A percentile compares a stretch with the other conserved stretches of the same genome.
These are phyloP conservation scores for Omphalotus guepiniiformis DNA, from an alignment of 768 basidiomycete species.

Conservation along the genomic window DNA sequence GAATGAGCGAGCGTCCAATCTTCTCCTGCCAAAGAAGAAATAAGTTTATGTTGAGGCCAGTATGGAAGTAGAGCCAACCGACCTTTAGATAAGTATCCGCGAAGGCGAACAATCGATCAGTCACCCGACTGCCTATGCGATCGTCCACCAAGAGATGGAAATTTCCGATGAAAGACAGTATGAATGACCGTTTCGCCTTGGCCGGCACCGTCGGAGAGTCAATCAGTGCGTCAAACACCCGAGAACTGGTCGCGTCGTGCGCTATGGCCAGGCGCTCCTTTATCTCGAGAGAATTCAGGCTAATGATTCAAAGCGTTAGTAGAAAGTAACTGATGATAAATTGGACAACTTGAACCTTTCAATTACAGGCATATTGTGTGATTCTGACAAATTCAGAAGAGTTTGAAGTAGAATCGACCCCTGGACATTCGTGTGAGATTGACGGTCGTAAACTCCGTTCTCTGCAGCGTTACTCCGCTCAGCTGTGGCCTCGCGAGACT, in stretches of 20 bases:
- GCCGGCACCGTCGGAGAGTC: constrained; percentile 61
- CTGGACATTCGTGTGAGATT: constrained; percentile 68
- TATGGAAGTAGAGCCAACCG: constrained; percentile 14
- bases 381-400: constrained; percentile 62
- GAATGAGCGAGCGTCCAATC: constrained; percentile 76
- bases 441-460: constrained; percentile 23
- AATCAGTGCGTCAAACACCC: constrained; percentile 75
- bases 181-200: constrained; percentile 65
- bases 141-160: constrained; percentile 84
- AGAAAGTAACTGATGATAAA: constrained; percentile 8
- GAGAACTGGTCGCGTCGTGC: constrained; percentile 60
- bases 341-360: constrained; percentile 49
- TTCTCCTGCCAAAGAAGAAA: constrained; percentile 61
- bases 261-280: constrained; percentile 53
- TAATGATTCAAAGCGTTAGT: constrained; percentile 22
- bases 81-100: constrained; percentile 95
- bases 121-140: constrained; percentile 85
- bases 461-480: constrained; percentile 13
- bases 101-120: constrained; percentile 85
- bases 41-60: constrained; percentile 6
- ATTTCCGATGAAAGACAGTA: constrained; percentile 71
- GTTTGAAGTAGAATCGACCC: constrained; percentile 86
- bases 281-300: constrained; percentile 53
- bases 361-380: constrained; percentile 63
- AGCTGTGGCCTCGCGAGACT: constrained; percentile 11